A percentile compares a stretch with the other conserved stretches of the same genome.
phyloP scores from a whole-genome alignment of 2,329 filamentous ascomycete species.

The Alternaria metachromatica region DNA sequence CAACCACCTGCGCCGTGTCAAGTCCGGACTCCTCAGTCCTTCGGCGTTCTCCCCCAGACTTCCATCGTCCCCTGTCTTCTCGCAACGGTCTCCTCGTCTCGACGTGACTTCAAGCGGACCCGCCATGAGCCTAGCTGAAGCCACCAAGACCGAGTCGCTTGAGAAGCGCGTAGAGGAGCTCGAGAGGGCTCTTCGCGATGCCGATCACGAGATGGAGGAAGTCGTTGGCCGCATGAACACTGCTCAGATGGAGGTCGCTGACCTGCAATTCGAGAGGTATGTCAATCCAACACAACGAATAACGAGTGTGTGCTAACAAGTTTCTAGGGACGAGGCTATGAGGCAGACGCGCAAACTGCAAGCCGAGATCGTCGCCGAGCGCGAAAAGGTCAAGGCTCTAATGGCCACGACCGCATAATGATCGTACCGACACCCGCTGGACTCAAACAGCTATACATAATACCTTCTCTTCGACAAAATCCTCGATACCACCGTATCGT shows the following conservation, averaged over 20 bases:
- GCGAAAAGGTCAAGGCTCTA: constrained; percentile 63
- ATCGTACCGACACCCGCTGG: constrained; percentile 18
- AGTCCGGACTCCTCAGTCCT: constrained; percentile 58
- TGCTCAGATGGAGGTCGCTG: constrained; percentile 82
- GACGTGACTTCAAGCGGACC: constrained; percentile 67
- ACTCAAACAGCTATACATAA: constrained; percentile 14
- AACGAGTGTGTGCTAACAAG: constrained; percentile 20
- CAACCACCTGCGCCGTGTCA: constrained; percentile 76
- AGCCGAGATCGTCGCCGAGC: constrained; percentile 69
- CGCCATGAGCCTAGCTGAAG: constrained; percentile 68
- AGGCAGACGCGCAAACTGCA: constrained; percentile 74
- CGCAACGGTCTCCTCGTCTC: constrained; percentile 64
- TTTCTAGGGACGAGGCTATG: constrained; percentile 70
- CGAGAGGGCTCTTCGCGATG: constrained; percentile 77
- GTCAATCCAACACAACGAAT: constrained; percentile 15
- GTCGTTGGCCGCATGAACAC: constrained; percentile 82
- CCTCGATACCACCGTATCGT: constrained; percentile 4
- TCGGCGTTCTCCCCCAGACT: constrained; percentile 63
- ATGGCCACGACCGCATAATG: constrained; percentile 41
- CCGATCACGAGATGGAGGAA: constrained; percentile 82
- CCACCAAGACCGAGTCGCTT: constrained; percentile 75
- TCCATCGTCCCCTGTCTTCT: constrained; percentile 68
- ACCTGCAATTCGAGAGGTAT: constrained; percentile 73
- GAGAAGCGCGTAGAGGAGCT: constrained; percentile 82
- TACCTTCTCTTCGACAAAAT: constrained; percentile 18